phyloP scores from a whole-genome alignment of 257 asterid genomes.

The Cynanchum wilfordii region DNA sequence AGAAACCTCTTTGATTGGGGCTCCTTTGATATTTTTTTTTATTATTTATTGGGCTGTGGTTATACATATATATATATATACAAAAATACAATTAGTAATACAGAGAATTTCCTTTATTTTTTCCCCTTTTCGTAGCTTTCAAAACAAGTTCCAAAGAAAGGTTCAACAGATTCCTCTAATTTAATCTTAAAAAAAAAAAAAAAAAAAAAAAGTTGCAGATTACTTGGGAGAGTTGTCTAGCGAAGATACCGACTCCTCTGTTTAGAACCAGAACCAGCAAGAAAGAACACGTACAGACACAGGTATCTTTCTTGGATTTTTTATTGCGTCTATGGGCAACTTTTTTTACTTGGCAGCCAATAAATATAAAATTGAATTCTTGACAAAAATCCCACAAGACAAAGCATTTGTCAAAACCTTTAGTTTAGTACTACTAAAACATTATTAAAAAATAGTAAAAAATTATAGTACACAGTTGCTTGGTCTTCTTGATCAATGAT shows the following conservation, averaged over 20 bases:
- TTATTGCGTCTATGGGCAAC: not conserved
- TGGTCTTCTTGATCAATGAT: not conserved
- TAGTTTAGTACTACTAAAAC: too few relatives aligned
- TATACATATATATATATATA: too few relatives aligned
- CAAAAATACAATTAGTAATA: too few relatives aligned
- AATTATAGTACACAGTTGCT: too few relatives aligned
- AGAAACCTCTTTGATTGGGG: conserved; percentile 14
- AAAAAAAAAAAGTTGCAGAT: conserved; percentile 2
- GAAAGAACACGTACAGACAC: not conserved
- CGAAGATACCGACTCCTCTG: conserved; percentile 16
- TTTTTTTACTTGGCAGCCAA: not conserved
- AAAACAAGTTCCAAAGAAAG: not conserved
- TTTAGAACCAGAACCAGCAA: not conserved
- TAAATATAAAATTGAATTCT: not conserved
- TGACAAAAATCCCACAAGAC: not conserved
- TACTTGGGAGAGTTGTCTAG: conserved; percentile 27
- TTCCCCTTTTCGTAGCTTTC: not conserved
- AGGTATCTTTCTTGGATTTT: conserved; percentile 7
- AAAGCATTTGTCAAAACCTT: not conserved
- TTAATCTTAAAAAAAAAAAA: not conserved
- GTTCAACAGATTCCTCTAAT: conserved; percentile 9
- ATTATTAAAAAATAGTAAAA: too few relatives aligned
- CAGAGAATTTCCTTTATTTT: not conserved
- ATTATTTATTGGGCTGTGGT: too few relatives aligned
- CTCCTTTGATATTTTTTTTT: conserved; percentile 13